A percentile compares a stretch with the other conserved stretches of the same genome.
Evolutionary conservation across 2,329 filamentous ascomycete genomes (phyloP).

Genomic region (Truncatella angustata): DNA sequence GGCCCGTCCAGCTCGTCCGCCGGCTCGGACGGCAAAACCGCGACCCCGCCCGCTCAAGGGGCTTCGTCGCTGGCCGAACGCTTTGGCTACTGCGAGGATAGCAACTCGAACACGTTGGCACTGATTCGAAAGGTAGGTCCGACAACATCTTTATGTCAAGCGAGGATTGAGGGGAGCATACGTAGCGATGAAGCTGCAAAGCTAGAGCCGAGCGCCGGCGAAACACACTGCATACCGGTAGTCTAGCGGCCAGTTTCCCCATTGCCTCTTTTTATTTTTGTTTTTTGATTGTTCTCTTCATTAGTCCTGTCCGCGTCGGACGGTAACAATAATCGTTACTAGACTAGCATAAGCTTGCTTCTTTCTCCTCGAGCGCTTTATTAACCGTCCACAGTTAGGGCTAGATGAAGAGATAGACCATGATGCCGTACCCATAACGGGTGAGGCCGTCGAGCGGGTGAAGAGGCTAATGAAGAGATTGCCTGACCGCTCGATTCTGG

Average conservation of each 20-base stretch:
- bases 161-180: neutral
- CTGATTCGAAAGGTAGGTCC: slow-evolving; percentile 10
- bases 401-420: neutral
- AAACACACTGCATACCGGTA: neutral
- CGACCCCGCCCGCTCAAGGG: neutral
- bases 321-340: neutral
- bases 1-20: neutral
- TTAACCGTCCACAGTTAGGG: neutral
- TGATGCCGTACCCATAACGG: neutral
- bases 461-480: slow-evolving; percentile 6
- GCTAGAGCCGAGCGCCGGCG: neutral
- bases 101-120: slow-evolving; percentile 14
- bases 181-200: neutral
- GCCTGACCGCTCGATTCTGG: slow-evolving; percentile 14
- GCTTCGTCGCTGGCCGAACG: neutral
- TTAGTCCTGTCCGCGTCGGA: neutral
- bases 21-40: neutral
- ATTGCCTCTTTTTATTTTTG: too few relatives aligned
- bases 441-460: neutral
- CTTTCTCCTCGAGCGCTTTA: neutral
- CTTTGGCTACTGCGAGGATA: slow-evolving; percentile 16
- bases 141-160: neutral
- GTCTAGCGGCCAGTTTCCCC: neutral
- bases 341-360: neutral
- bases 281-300: neutral